Conservation (phyloP, 768 basidiomycete genomes). For the Lentinula raphanica region DNA sequence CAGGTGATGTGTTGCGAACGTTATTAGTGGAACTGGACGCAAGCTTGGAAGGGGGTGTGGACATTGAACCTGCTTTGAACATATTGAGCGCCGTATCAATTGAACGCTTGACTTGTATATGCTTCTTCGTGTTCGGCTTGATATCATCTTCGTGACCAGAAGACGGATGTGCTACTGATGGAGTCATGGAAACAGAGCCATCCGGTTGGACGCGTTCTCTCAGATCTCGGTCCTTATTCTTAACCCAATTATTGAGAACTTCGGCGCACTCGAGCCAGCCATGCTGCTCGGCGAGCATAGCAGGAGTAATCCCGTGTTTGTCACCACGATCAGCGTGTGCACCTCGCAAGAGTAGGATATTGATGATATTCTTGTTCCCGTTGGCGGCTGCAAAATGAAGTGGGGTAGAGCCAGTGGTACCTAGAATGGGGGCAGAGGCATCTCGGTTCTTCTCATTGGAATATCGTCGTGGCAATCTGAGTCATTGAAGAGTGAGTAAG, state of each 20-base stretch:
- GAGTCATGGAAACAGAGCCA: slow-evolving; percentile 14
- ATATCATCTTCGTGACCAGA: slow-evolving; percentile 15
- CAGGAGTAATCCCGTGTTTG: slow-evolving; percentile 89
- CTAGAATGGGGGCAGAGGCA: slow-evolving; percentile 64
- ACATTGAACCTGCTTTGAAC: slow-evolving; percentile 29
- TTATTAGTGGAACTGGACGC: slow-evolving; percentile 10
- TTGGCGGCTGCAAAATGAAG: slow-evolving; percentile 97
- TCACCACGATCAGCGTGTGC: slow-evolving; percentile 79
- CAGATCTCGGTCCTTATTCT: slow-evolving; percentile 58
- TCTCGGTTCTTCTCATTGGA: slow-evolving; percentile 66
- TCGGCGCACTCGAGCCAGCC: slow-evolving; percentile 78
- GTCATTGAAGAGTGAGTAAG: slow-evolving; percentile 5
- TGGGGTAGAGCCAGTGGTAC: slow-evolving; percentile 86
- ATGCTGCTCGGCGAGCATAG: slow-evolving; percentile 73
- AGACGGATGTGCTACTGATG: slow-evolving; percentile 16
- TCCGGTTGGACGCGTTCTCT: slow-evolving; percentile 42
- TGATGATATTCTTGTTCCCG: slow-evolving; percentile 76
- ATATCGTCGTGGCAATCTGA: slow-evolving; percentile 69
- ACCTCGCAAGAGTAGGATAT: slow-evolving; percentile 77
- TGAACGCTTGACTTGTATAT: slow-evolving; percentile 71
- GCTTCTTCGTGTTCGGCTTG: slow-evolving; percentile 34
- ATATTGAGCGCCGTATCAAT: slow-evolving; percentile 68
- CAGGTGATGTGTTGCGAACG: slow-evolving; percentile 19
- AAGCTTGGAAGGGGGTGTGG: slow-evolving; percentile 25
- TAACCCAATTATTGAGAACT: slow-evolving; percentile 60